phyloP scores from a whole-genome alignment of 768 basidiomycete species.

The Macrocybe gigantea region DNA sequence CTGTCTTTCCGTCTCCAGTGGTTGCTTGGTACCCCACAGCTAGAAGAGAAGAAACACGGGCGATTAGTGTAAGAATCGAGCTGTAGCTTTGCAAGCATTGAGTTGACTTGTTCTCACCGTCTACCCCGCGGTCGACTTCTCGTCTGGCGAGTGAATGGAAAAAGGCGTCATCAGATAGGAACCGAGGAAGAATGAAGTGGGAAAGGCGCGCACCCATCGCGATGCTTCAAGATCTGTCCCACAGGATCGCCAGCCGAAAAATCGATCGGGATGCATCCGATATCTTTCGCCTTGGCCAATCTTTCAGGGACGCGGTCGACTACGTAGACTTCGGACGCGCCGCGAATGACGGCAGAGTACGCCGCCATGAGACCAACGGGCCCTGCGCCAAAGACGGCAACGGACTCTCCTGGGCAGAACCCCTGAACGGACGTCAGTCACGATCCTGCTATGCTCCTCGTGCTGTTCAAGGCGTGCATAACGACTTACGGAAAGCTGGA shows the following conservation, averaged over 20 bases:
- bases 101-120: conserved; percentile 20
- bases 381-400: conserved; percentile 49
- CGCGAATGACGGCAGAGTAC: conserved; percentile 46
- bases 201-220: conserved; percentile 31
- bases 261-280: conserved; percentile 46
- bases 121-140: conserved; percentile 48
- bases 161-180: not conserved
- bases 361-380: conserved; percentile 55
- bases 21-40: conserved; percentile 55
- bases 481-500: conserved; percentile 35
- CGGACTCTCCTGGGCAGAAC: conserved; percentile 45
- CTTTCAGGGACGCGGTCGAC: conserved; percentile 53
- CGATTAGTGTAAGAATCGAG: too few relatives aligned
- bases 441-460: not conserved
- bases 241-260: conserved; percentile 42
- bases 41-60: conserved; percentile 9
- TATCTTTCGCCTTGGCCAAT: conserved; percentile 43
- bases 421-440: conserved; percentile 20
- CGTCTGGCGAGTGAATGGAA: conserved; percentile 16
- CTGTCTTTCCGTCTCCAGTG: conserved; percentile 45
- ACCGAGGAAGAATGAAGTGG: not conserved
- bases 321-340: conserved; percentile 47
- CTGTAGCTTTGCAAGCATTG: too few relatives aligned
- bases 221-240: conserved; percentile 36
- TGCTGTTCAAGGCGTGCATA: not conserved